Evolutionary conservation across 768 basidiomycete genomes (phyloP).

Genomic region (Collybia nuda): DNA sequence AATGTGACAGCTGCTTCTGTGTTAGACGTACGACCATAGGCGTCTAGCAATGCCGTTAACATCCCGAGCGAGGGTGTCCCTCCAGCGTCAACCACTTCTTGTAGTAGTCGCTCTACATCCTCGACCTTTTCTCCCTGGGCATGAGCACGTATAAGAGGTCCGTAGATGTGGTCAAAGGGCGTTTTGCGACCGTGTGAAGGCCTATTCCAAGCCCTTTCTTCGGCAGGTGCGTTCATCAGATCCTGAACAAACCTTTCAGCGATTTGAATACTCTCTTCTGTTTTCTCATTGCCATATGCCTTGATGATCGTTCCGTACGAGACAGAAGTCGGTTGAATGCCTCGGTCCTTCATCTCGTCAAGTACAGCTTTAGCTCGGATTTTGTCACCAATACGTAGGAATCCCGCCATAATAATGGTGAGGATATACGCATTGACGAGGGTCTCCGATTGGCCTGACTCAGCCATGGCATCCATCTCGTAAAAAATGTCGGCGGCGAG

Average conservation of each 20-base stretch:
- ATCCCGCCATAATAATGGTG: slow-evolving; percentile 76
- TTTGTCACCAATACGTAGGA: slow-evolving; percentile 55
- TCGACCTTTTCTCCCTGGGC: slow-evolving; percentile 39
- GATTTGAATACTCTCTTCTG: slow-evolving; percentile 47
- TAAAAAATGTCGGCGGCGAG: slow-evolving; percentile 65
- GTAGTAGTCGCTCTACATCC: slow-evolving; percentile 57
- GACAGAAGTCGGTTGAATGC: slow-evolving; percentile 64
- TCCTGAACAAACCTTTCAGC: slow-evolving; percentile 67
- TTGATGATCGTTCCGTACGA: slow-evolving; percentile 70
- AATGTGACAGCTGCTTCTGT: slow-evolving; percentile 52
- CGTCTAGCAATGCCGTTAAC: slow-evolving; percentile 68
- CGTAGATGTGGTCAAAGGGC: slow-evolving; percentile 55
- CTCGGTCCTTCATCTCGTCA: slow-evolving; percentile 66
- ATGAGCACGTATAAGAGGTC: slow-evolving; percentile 60
- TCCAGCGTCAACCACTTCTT: slow-evolving; percentile 50
- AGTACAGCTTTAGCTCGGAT: slow-evolving; percentile 62
- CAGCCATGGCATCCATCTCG: slow-evolving; percentile 55
- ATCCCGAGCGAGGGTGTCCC: slow-evolving; percentile 58
- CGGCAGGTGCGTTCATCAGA: slow-evolving; percentile 37
- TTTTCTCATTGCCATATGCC: slow-evolving; percentile 53
- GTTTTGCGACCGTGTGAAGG: slow-evolving; percentile 36
- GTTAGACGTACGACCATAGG: slow-evolving; percentile 62
- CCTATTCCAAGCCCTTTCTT: slow-evolving; percentile 37
- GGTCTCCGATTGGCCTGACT: slow-evolving; percentile 32
- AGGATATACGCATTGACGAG: slow-evolving; percentile 58